phyloP scores from a whole-genome alignment of 768 basidiomycete species.

The Pleurotus citrinopileatus region DNA sequence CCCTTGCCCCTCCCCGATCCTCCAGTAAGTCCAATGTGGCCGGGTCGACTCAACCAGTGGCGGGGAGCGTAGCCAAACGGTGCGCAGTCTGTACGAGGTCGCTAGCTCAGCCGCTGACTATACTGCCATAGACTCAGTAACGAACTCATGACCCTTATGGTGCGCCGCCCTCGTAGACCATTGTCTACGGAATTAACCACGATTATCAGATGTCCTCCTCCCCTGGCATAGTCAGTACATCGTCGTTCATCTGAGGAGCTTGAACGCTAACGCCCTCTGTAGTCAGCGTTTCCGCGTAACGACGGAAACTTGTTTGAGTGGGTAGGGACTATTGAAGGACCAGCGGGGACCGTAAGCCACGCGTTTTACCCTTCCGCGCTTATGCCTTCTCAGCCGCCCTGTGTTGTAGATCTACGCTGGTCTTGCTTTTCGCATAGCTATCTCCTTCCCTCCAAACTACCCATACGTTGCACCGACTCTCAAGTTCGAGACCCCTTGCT shows the following conservation, averaged over 20 bases:
- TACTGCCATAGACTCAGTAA: slow-evolving; percentile 57
- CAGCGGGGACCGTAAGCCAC: slow-evolving; percentile 63
- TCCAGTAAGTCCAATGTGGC: slow-evolving; percentile 56
- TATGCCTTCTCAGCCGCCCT: not conserved
- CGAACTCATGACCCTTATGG: slow-evolving; percentile 90
- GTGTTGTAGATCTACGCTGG: slow-evolving; percentile 73
- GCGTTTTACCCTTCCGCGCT: slow-evolving; percentile 5
- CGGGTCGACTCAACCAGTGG: slow-evolving; percentile 50
- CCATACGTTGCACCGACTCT: slow-evolving; percentile 84
- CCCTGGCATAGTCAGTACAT: slow-evolving; percentile 72
- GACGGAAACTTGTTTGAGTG: slow-evolving; percentile 89
- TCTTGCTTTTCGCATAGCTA: slow-evolving; percentile 78
- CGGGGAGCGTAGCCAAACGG: slow-evolving; percentile 86
- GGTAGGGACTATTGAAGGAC: slow-evolving; percentile 86
- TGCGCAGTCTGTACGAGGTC: slow-evolving; percentile 24
- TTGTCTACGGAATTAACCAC: not conserved
- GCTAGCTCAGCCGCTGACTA: slow-evolving; percentile 11
- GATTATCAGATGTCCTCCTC: slow-evolving; percentile 74
- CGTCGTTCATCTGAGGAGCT: not conserved
- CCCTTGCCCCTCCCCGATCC: slow-evolving; percentile 57
- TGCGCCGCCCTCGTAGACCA: slow-evolving; percentile 29
- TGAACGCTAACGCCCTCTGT: not conserved
- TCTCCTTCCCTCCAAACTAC: slow-evolving; percentile 84
- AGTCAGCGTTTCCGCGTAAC: slow-evolving; percentile 90
- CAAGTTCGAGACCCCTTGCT: slow-evolving; percentile 88